Evolutionary conservation across 2,329 filamentous ascomycete species (phyloP).

Genomic region (Xylaria polymorpha): DNA sequence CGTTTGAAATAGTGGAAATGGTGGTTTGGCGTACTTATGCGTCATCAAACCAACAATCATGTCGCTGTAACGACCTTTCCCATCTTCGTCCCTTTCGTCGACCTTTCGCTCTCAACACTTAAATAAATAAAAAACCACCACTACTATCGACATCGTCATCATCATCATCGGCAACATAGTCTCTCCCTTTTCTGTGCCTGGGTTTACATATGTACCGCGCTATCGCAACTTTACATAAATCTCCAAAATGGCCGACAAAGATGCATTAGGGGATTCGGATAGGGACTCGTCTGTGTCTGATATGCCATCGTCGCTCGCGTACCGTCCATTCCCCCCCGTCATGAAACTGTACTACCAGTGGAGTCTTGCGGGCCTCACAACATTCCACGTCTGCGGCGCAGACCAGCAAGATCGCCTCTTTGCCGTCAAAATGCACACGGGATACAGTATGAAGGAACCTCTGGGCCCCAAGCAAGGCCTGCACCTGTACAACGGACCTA

Average conservation of each 20-base stretch:
- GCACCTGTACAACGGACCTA: slow-evolving; percentile 38
- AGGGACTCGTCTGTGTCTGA: neutral
- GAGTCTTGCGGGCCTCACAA: neutral
- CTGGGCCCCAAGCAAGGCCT: slow-evolving; percentile 36
- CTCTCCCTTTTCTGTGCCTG: neutral
- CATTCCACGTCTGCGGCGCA: neutral
- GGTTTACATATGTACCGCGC: neutral
- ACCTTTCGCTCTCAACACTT: neutral
- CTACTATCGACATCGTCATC: neutral
- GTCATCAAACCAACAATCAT: neutral
- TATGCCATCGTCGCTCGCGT: neutral
- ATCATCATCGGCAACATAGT: neutral
- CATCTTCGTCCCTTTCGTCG: neutral
- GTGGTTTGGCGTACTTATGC: neutral
- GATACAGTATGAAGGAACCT: slow-evolving; percentile 31
- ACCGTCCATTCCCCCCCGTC: neutral
- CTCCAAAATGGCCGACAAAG: neutral
- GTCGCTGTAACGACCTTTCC: neutral
- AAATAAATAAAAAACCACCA: neutral
- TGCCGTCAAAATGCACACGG: slow-evolving; percentile 38
- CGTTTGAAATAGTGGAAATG: neutral
- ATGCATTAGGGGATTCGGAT: no score
- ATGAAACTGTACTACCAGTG: slow-evolving; percentile 9
- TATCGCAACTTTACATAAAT: neutral
- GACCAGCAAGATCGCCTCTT: slow-evolving; percentile 34